Evolutionary conservation across 306 rosid genomes (phyloP), one percentile per base, ranked within the genome.

Genomic region (Coriaria nepalensis): DNA sequence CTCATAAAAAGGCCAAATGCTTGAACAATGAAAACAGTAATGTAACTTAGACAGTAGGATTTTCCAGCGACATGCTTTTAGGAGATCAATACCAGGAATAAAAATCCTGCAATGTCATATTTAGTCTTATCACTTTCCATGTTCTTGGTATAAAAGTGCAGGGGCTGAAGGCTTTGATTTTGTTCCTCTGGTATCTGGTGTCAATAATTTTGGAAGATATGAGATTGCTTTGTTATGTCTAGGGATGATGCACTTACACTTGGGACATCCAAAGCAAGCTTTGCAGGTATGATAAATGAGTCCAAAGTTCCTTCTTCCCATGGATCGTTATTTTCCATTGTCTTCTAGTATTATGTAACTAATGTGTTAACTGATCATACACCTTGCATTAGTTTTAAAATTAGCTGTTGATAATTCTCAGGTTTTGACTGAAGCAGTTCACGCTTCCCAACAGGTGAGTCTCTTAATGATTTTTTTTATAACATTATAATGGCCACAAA

Each of bases 221-320:
- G 95, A 84, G 77, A 71, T 79, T 60, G 93, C 80, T 57, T 68
- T 84, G 67, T 80, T 81, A 59, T 88, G 81, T 71, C 72, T 81
- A 65, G 95, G 97, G 65, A 79, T 84, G 93, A 88, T 88, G 97
- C 95, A 84, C 55, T 79, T 84, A 66, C 97, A 84, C 67, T 84
- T 72, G 70, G 95, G 97, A 40, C 95, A 88, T 63, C 95, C 97
- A 51, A 79, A 84, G 68, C 74, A 78, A 72, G 97, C 97, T 62
- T 69, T 88, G 68, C 90, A 84, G 90, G 97, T 84, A 58, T 59
- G 70, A 43, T 39, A 35, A 38, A 33, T 60, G 53, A 43, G n/a
- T n/a, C n/a, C n/a, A 48, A 49, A 36, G 52, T 65, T 64, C 46
- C 50, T 53, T 6, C 50, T 48, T 37, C 56, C 53, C 10, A 35